Base-by-base conservation (phyloP, 202 grass and related monocot species). In the Tripidium arundinaceum region DNA sequence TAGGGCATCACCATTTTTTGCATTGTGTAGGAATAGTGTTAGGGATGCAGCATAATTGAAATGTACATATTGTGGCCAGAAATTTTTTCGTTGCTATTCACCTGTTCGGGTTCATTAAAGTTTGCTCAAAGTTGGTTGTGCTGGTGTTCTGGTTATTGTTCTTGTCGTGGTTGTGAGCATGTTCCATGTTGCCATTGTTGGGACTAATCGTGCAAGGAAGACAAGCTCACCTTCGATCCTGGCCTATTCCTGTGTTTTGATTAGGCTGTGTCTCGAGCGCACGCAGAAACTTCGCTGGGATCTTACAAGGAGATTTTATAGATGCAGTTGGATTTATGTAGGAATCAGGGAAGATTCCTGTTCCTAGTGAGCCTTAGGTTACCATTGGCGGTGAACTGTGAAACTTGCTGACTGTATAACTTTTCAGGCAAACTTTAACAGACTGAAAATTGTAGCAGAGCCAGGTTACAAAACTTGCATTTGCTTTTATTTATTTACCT, bases 1-100 rank as follows among this genome's bases (percentile, higher is more conserved):
- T 79, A 78, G 68, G 39, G 10, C 54, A 79, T 72, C 71, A 18
- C 39, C 31, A 74, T 85, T n/a, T n/a, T n/a, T 79, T 82, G 54
- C 49, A 13, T 11, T 14, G 31, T 42, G 27, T 50, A 79, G 68
- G 68, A 82, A 33, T 40, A 67, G 37, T 68, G 27, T 34, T 49
- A 66, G 39, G 47, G 19, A 31, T 1, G 11, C 21, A 50, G 13
- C 13, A 40, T 66, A 25, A 33, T 62, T 79, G 40, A 76, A 61
- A 49, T 86, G 41, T 89, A 82, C 61, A 83, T 63, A 61, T 27
- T 36, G 33, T 57, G 71, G 29, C 26, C 4, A 39, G 79, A n/a
- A 52, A 54, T 62, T 25, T 21, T 59, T 15, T 11, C 18, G 36
- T 19, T 28, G 28, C 9, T 47, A 15, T 61, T 71, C 24, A 41